Base-by-base conservation (phyloP, 1,139 yeast species). In the Geotrichum carabidarum region DNA sequence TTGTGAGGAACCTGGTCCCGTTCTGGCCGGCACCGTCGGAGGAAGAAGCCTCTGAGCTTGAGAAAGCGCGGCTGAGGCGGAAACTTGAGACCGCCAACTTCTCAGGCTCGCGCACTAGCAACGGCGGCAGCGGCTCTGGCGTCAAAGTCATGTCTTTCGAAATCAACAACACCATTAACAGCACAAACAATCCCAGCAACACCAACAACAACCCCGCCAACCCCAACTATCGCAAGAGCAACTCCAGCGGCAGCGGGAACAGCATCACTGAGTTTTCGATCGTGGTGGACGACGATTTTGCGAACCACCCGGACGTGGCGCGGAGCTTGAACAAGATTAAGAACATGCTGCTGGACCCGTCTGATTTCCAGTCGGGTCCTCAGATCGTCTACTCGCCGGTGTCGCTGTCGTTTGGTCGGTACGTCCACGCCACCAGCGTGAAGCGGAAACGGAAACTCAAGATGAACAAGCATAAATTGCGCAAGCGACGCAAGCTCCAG, bases 381-480 rank as follows among this genome's bases (percentile, higher is more conserved):
- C 49, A 52, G 7, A 37, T 55, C 42, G 40, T 44, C 15, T 53
- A 50, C 34, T 56, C 58, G 2, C 58, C 58, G 8, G 57, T 42
- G 9, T 56, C 58, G 9, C 30, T 35, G 8, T 53, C 57, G 8
- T 56, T 50, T 42, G 57, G 54, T 14, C 49, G 58, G 8, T 43
- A 45, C 32, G 54, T 64, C 54, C 58, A 63, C 41, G 61, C 69
- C 48, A 72, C 76, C 15, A 65, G 72, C 46, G 78, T 74, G 54
- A 69, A 70, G 61, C 69, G 78, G 53, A 74, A 74, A 66, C 67
- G 78, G 55, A 67, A 72, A 60, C 68, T 74, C 55, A 74, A 74
- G 68, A 74, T 74, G 78, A 75, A 74, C 69, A 66, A 74, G 57
- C 78, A 74, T 62, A 74, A 74, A 64, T 71, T 71, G 63, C 69